A percentile compares a stretch with the other conserved stretches of the same genome.
phyloP scores from a whole-genome alignment of 306 rosid genomes.

The Arachis stenosperma region DNA sequence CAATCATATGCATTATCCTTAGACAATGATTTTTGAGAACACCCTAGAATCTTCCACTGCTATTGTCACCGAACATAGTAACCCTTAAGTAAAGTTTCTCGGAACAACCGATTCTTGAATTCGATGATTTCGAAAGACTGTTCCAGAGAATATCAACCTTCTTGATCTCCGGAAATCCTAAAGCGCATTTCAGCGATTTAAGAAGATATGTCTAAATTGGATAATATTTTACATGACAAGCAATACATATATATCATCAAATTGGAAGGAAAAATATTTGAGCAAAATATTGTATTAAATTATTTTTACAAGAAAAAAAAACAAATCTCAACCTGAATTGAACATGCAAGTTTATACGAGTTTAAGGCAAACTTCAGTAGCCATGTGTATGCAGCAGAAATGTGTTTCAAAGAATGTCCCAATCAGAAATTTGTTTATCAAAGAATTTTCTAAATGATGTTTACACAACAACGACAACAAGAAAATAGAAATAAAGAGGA shows the following conservation, averaged over 20 bases:
- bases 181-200: conserved; percentile 36
- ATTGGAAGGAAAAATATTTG: neutral
- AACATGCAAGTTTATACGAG: too few species aligned
- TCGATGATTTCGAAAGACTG: conserved; percentile 56
- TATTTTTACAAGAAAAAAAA: conserved; percentile 1
- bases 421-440: neutral
- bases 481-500: too few species aligned
- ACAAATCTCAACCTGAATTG: too few species aligned
- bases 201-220: conserved; percentile 17
- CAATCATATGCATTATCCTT: conserved; percentile 71
- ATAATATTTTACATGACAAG: conserved; percentile 23
- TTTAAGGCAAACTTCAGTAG: too few species aligned
- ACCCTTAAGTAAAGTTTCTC: conserved; percentile 88
- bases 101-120: conserved; percentile 41
- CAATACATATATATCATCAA: conserved; percentile 20
- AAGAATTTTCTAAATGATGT: too few species aligned
- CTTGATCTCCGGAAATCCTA: conserved; percentile 77
- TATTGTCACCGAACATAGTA: conserved; percentile 56
- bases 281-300: neutral
- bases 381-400: too few species aligned
- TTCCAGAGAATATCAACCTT: conserved; percentile 85
- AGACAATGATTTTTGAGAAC: conserved; percentile 62
- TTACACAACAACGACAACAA: too few species aligned
- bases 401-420: conserved; percentile 9
- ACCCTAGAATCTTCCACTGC: conserved; percentile 63